These are phyloP conservation scores for Pelargonium australe DNA, from an alignment of 441 rosid genomes.

Conservation along the genomic window DNA sequence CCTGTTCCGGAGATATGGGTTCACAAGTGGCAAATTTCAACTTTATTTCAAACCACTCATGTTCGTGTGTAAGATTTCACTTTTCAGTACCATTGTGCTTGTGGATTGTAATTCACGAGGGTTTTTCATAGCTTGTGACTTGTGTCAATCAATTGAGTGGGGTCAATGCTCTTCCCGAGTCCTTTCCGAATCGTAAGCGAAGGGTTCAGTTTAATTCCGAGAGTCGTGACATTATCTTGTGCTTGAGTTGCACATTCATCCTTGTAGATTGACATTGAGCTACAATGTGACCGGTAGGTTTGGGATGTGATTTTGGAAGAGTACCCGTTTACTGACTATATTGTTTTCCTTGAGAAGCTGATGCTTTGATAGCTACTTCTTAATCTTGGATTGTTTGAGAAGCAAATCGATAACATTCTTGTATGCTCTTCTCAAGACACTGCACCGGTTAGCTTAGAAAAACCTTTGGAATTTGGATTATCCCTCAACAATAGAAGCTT, in stretches of 20 bases:
- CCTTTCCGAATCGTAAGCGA: background rate
- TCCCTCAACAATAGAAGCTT: background rate
- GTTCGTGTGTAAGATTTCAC: background rate
- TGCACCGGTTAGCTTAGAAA: background rate
- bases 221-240: background rate
- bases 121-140: too few relatives aligned
- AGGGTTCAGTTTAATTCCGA: background rate
- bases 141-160: background rate
- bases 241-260: background rate
- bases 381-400: background rate
- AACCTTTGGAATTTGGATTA: background rate
- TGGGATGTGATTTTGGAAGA: background rate
- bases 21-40: background rate
- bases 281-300: background rate
- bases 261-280: background rate
- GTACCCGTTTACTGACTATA: background rate
- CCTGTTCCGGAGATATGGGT: background rate
- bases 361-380: background rate
- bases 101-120: constrained; percentile 5
- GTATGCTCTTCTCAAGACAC: background rate
- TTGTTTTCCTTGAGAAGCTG: background rate
- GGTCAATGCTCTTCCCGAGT: background rate
- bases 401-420: too few relatives aligned
- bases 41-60: constrained; percentile 1
- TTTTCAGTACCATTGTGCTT: background rate